phyloP scores from a whole-genome alignment of 2,329 filamentous ascomycete genomes.

The Tolypocladium sp. region DNA sequence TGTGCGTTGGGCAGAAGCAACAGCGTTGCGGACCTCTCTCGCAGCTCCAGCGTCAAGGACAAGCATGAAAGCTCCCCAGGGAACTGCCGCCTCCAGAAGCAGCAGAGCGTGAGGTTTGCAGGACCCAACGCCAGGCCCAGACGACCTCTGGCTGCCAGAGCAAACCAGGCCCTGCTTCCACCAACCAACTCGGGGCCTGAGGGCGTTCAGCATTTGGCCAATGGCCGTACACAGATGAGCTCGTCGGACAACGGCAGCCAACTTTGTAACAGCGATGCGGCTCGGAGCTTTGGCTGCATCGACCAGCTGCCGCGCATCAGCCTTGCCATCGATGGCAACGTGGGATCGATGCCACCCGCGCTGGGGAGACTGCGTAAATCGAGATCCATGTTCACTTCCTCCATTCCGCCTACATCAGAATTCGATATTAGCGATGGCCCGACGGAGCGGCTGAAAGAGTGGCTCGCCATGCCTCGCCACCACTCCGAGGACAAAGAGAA shows the following conservation, averaged over 20 bases:
- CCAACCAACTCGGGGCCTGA: neutral
- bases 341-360: conserved; percentile 36
- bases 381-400: conserved; percentile 41
- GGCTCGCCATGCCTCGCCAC: conserved; percentile 4
- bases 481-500: conserved; percentile 17
- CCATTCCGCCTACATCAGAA: conserved; percentile 9
- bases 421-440: conserved; percentile 1
- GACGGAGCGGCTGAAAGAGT: conserved; percentile 4
- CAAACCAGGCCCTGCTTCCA: conserved; percentile 3
- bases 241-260: neutral
- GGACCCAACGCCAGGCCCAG: conserved; percentile 20
- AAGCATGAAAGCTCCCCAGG: conserved; percentile 9
- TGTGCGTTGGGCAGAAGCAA: conserved; percentile 9
- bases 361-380: conserved; percentile 44
- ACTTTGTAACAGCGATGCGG: neutral
- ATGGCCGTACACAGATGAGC: neutral
- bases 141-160: conserved; percentile 18
- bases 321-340: conserved; percentile 38
- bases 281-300: conserved; percentile 12
- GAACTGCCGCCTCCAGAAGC: conserved; percentile 23
- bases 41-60: conserved; percentile 7
- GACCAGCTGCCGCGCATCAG: conserved; percentile 25
- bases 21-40: conserved; percentile 8
- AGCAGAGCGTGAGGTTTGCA: conserved; percentile 49
- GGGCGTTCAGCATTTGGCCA: neutral